Base-by-base conservation (phyloP, 164 flowering plant species). In the Vitis vinifera region DNA sequence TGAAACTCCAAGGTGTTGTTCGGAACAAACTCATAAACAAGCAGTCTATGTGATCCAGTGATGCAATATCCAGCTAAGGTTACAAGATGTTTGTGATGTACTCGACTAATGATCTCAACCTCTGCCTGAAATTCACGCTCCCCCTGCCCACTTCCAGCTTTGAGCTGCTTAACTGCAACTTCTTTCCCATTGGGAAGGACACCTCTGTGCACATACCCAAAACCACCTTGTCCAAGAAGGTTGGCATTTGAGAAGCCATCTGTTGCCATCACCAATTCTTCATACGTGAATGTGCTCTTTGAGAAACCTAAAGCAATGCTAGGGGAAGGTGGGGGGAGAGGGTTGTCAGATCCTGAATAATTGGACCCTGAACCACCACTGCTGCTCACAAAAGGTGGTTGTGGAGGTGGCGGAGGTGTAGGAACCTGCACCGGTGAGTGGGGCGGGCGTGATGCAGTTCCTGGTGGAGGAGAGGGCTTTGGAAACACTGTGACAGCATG, bases 61-160 rank as follows among this genome's bases (percentile, higher is more conserved):
- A 78, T 91, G 80, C 97, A 94, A 59, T 94, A 94, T 27, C 99
- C 99, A 76, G 92, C 99, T 80, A 94, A 75, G 0, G 98, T 85
- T 51, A 94, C 99, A 71, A 94, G 92, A 84, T 94, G 98, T 68
- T 85, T 88, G 76, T 94, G 99, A 80, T 94, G 99, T 3, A 94
- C 99, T 51, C 99, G 83, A 73, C 98, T 92, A 70, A 94, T 94
- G 48, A 90, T 94, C 73, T 94, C 99, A 66, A 94, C 93, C 80
- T 95, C 99, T 1, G 98, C 98, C 71, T 91, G 96, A 72, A 95
- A 95, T 68, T 95, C 99, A 16, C 97, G 91, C 83, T 95, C 98
- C 48, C 98, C 99, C 62, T 94, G 99, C 17, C 97, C 97, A 76
- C 99, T 92, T 29, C 95, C 99, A 64, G 85, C 82, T 79, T 94